Conservation (phyloP, 2,329 filamentous ascomycete species). For the Fonsecaea nubica region DNA sequence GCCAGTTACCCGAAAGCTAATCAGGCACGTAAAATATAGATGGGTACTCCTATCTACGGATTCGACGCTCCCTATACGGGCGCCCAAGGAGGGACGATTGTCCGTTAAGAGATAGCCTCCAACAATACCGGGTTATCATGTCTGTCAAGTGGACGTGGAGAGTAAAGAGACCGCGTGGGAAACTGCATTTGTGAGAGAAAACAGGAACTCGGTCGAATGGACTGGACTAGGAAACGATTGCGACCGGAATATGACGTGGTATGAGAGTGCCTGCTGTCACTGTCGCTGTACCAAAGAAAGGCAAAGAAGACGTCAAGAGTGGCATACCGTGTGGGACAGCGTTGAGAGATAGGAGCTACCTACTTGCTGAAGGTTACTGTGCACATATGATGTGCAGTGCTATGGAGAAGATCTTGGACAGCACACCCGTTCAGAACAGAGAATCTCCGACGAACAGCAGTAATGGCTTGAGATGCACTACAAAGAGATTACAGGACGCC, state of each 20-base stretch:
- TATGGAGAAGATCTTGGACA: neutral
- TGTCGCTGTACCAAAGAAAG: neutral
- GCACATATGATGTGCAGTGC: neutral
- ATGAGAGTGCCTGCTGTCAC: neutral
- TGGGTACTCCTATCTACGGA: constrained; percentile 37
- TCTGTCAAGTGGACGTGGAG: neutral
- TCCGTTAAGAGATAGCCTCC: neutral
- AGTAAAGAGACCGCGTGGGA: neutral
- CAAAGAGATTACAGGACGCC: neutral
- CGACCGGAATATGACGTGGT: neutral
- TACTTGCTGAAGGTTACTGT: neutral
- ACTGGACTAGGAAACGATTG: neutral
- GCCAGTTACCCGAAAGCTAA: neutral
- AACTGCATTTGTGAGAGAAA: neutral
- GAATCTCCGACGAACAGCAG: neutral
- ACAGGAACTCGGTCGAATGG: neutral
- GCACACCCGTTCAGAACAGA: neutral
- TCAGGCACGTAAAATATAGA: constrained; percentile 21
- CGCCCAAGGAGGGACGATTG: neutral
- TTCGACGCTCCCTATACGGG: constrained; percentile 25
- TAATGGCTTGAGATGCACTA: neutral
- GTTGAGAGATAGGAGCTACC: neutral
- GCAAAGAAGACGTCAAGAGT: neutral
- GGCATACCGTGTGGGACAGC: neutral
- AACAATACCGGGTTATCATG: neutral